Conservation (phyloP, 139 green algal genomes). For the Penium margaritaceum region DNA sequence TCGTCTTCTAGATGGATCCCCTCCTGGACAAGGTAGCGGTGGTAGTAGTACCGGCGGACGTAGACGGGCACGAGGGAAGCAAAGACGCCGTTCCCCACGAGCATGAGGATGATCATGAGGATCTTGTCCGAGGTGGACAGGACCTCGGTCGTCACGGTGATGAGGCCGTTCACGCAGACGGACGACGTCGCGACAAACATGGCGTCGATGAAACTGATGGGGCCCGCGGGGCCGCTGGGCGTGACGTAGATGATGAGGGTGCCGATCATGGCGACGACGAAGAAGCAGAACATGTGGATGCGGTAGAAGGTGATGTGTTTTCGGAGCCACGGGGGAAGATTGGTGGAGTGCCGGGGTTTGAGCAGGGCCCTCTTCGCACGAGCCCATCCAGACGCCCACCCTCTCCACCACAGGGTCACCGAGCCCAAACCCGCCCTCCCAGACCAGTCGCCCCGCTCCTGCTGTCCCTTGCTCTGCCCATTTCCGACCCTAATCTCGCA, state of each 20-base stretch:
- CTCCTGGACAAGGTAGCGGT: conserved; percentile 8
- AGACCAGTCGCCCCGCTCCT: too few species aligned
- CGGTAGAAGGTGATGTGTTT: conserved; percentile 28
- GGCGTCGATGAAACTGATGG: conserved; percentile 33
- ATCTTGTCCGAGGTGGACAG: conserved; percentile 16
- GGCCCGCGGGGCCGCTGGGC: not conserved
- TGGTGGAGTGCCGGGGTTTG: too few species aligned
- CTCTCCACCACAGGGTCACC: too few species aligned
- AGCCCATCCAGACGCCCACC: too few species aligned
- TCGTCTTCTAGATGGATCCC: not conserved
- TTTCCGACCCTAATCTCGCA: too few species aligned
- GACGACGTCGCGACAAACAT: conserved; percentile 18
- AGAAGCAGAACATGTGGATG: conserved; percentile 26
- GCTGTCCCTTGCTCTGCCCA: too few species aligned
- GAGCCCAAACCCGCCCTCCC: too few species aligned
- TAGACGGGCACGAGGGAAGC: conserved; percentile 29
- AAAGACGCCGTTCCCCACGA: conserved; percentile 21
- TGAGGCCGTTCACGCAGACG: conserved; percentile 4
- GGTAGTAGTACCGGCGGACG: conserved; percentile 35
- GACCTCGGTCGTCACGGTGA: conserved; percentile 17
- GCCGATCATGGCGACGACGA: conserved; percentile 23
- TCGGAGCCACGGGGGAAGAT: conserved; percentile 8
- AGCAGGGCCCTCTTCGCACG: too few species aligned
- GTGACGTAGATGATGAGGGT: conserved; percentile 25
- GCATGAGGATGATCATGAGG: conserved; percentile 19